Evolutionary conservation across 495 filamentous ascomycete species (phyloP).

Genomic region (Penicillium roqueforti): DNA sequence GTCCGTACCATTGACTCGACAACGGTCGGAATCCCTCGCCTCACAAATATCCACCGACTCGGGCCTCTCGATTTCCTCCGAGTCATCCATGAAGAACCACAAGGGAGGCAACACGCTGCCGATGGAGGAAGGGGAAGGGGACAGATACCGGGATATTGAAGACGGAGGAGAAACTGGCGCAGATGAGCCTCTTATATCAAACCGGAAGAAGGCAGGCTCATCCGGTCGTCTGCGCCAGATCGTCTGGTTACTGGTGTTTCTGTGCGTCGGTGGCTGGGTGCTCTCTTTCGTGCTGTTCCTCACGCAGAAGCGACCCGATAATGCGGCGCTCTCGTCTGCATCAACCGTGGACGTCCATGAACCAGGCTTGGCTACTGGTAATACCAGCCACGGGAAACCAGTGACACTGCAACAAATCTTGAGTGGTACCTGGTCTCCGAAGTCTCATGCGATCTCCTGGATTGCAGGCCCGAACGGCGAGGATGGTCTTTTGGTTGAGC

Average conservation of each 20-base stretch:
- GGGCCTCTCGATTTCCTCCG: conserved; percentile 36
- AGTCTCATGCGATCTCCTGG: conserved; percentile 75
- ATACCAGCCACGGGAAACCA: conserved; percentile 65
- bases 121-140: conserved; percentile 9
- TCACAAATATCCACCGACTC: conserved; percentile 39
- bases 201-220: conserved; percentile 18
- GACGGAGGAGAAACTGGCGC: conserved; percentile 26
- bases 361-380: conserved; percentile 61
- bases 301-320: conserved; percentile 38
- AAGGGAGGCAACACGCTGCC: conserved; percentile 18
- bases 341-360: conserved; percentile 34
- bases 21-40: conserved; percentile 24
- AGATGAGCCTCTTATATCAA: conserved; percentile 29
- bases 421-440: conserved; percentile 63
- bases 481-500: conserved; percentile 78
- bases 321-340: conserved; percentile 19
- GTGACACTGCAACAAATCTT: conserved; percentile 80
- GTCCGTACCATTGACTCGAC: conserved; percentile 25
- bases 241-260: conserved; percentile 60
- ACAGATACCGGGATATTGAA: conserved; percentile 40
- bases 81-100: conserved; percentile 27
- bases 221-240: conserved; percentile 51
- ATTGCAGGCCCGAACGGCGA: conserved; percentile 79
- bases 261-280: conserved; percentile 75
- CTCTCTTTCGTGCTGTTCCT: conserved; percentile 74